Evolutionary conservation across 164 flowering plant genomes (phyloP).

Genomic region (Magnolia changhungtana): DNA sequence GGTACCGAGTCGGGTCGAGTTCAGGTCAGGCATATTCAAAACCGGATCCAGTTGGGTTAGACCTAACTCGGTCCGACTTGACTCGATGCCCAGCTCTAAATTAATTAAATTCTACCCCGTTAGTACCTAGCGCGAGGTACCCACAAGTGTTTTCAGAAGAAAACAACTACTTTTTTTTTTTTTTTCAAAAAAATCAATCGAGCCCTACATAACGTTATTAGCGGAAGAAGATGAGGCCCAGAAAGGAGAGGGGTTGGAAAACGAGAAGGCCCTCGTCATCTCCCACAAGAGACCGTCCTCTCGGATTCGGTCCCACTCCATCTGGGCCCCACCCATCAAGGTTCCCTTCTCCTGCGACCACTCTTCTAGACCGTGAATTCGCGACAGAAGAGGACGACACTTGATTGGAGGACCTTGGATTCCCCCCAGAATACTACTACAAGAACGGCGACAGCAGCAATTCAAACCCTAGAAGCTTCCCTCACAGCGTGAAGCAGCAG

Average conservation of each 20-base stretch:
- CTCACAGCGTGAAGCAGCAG: slow-evolving; percentile 81
- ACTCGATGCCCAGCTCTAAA: too few relatives aligned
- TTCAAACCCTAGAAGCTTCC: slow-evolving; percentile 69
- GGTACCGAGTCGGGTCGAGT: too few relatives aligned
- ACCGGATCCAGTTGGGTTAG: too few relatives aligned
- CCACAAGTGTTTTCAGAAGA: too few relatives aligned
- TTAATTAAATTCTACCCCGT: too few relatives aligned
- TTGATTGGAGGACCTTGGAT: background rate
- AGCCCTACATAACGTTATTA: too few relatives aligned
- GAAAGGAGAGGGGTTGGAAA: slow-evolving; percentile 21
- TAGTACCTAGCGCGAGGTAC: too few relatives aligned
- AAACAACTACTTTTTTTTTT: too few relatives aligned
- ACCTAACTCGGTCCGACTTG: too few relatives aligned
- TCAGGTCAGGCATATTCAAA: too few relatives aligned
- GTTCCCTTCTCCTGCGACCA: slow-evolving; percentile 19
- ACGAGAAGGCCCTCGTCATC: slow-evolving; percentile 1
- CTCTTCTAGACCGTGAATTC: slow-evolving; percentile 26
- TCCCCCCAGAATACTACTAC: background rate
- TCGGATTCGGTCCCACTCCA: background rate
- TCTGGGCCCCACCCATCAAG: slow-evolving; percentile 14
- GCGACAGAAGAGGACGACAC: slow-evolving; percentile 6
- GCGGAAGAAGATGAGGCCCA: too few relatives aligned
- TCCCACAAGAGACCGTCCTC: slow-evolving; percentile 3
- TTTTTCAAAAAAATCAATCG: too few relatives aligned
- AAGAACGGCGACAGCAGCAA: background rate